Base-by-base conservation (phyloP, 2,329 filamentous ascomycete species). In the Phialophora verrucosa region DNA sequence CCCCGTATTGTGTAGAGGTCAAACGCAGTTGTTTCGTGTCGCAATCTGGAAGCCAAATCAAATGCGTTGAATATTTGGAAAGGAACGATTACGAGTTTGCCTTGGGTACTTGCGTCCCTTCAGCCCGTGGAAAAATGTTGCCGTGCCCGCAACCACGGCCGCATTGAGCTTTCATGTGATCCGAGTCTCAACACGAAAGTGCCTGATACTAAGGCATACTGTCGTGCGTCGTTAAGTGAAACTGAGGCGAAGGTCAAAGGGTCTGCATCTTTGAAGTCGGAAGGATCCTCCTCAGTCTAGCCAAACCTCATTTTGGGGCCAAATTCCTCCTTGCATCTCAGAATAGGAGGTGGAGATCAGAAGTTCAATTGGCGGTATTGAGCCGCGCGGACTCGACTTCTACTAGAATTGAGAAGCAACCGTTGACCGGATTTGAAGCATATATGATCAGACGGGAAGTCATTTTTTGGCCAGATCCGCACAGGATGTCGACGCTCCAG, bases 251-350 rank as follows among this genome's bases (percentile, higher is more conserved):
- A 44, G 17, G 38, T 25, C 44, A 11, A n/a, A 10, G 31, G 8
- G 14, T 53, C 17, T n/a, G 35, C 31, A 53, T 8, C 32, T 54
- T 61, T 44, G 47, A 42, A 12, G 42, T 53, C 32, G 44, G 17
- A 53, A 17, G 47, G 58, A 51, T 57, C 54, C 42, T 25, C 27
- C 51, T 51, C 29, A 23, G n/a, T 12, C 57, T 61, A 29, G 47
- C 59, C 29, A 53, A 53, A 38, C 59, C 59, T 29, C 58, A 53
- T 14, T 61, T 61, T 20, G 59, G 59, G 59, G 59, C 59, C 32
- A 27, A 61, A 53, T 29, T n/a, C 23, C 47, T 51, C 23, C 49
- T 27, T 27, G 4, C 49, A 14, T n/a, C 31, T 42, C 29, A 61
- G 32, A 61, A 61, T 53, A 61, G 59, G 59, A 42, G 44, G 49